Conservation (phyloP, 345 rosid genomes). For the Citrus hindsii region DNA sequence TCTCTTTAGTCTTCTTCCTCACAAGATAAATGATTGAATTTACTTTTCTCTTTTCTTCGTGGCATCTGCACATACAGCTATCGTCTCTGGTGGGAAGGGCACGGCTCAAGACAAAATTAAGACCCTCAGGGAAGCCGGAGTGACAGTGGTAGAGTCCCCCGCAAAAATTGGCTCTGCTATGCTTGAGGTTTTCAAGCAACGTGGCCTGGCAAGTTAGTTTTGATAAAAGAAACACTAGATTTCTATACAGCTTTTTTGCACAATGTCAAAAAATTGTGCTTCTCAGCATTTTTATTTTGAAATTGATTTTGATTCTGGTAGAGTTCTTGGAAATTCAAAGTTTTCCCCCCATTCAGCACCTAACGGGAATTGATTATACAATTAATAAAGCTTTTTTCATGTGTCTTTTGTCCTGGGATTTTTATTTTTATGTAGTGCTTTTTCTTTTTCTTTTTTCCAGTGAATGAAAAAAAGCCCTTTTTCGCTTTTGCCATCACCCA, state of each 20-base stretch:
- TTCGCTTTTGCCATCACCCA: not conserved
- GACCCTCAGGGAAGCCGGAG: conserved; percentile 84
- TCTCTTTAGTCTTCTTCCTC: not conserved
- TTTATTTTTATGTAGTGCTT: too few relatives aligned
- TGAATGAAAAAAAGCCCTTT: not conserved
- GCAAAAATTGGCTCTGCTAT: conserved; percentile 86
- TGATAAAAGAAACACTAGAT: not conserved
- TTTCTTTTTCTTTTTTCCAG: too few relatives aligned
- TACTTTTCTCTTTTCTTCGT: too few relatives aligned
- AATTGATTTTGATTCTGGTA: conserved; percentile 2
- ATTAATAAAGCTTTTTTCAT: not conserved
- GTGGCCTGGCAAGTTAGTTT: conserved; percentile 50
- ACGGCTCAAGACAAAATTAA: conserved; percentile 93
- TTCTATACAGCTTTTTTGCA: not conserved
- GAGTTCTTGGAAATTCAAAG: conserved; percentile 1
- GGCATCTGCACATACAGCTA: conserved; percentile 47
- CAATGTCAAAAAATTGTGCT: not conserved
- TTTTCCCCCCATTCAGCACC: not conserved
- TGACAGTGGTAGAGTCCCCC: conserved; percentile 86
- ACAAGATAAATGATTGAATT: not conserved
- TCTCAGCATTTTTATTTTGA: not conserved
- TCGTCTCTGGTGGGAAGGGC: conserved; percentile 93
- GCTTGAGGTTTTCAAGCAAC: conserved; percentile 71
- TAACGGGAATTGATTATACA: not conserved
- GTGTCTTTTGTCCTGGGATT: too few relatives aligned